phyloP scores from a whole-genome alignment of 805 yeast genomes.

The Millerago galiae region DNA sequence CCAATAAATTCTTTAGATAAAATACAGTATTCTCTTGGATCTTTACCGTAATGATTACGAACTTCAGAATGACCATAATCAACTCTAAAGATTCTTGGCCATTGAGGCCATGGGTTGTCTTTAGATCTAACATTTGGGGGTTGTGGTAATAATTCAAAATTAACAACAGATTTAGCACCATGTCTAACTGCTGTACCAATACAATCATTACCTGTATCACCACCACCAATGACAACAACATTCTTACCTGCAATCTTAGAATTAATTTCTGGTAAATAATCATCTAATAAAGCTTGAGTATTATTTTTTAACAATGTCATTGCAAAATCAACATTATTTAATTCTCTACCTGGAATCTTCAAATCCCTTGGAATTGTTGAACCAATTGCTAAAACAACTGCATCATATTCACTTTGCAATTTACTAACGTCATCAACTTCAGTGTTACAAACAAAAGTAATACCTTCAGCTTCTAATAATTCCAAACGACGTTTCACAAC shows the following conservation, averaged over 20 bases:
- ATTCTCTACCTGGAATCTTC: slow-evolving; percentile 87
- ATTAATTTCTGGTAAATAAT: slow-evolving; percentile 71
- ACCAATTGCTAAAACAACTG: slow-evolving; percentile 88
- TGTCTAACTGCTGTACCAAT: slow-evolving; percentile 96
- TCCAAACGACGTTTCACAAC: slow-evolving; percentile 92
- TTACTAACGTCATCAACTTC: slow-evolving; percentile 81
- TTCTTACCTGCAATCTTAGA: slow-evolving; percentile 72
- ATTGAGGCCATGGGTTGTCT: slow-evolving; percentile 99
- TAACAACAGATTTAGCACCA: slow-evolving; percentile 89
- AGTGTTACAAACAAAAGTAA: slow-evolving; percentile 67
- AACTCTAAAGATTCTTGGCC: slow-evolving; percentile 97
- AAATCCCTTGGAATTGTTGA: slow-evolving; percentile 95
- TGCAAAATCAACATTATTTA: slow-evolving; percentile 87
- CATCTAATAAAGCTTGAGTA: slow-evolving; percentile 83
- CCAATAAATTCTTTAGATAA: slow-evolving; percentile 93
- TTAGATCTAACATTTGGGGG: slow-evolving; percentile 82
- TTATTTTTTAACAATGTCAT: slow-evolving; percentile 86
- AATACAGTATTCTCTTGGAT: slow-evolving; percentile 95
- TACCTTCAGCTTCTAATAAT: slow-evolving; percentile 84
- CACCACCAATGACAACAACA: slow-evolving; percentile 98
- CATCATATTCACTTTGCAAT: slow-evolving; percentile 61
- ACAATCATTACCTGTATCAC: slow-evolving; percentile 99
- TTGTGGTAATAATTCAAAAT: slow-evolving; percentile 90
- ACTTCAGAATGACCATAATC: slow-evolving; percentile 98
- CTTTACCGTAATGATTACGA: slow-evolving; percentile 89